These are phyloP conservation scores for Lathyrus sativus DNA, from an alignment of 306 rosid species.

Conservation along the genomic window DNA sequence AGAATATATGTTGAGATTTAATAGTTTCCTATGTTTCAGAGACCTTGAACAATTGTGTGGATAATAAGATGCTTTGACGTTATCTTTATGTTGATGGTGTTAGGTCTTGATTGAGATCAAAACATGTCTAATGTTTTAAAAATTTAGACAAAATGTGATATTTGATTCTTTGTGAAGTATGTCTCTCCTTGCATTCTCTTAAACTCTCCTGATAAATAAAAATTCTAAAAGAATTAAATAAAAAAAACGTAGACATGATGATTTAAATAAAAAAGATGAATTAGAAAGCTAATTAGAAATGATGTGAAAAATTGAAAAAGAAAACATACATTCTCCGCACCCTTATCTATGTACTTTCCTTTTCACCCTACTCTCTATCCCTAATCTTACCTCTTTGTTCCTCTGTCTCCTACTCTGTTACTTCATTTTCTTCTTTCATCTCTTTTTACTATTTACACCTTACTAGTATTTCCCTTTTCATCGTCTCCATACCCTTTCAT, in stretches of 20 bases:
- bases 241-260: background rate
- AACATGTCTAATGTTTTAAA: no score
- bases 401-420: constrained; percentile 51
- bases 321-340: background rate
- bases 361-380: constrained; percentile 14
- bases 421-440: constrained; percentile 48
- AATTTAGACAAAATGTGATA: no score
- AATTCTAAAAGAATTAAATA: no score
- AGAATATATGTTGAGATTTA: no score
- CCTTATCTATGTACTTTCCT: background rate
- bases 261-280: background rate
- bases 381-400: constrained; percentile 54
- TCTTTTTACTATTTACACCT: constrained; percentile 43
- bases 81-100: accelerated
- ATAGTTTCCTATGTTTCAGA: no score
- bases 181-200: no score
- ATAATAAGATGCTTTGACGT: no score
- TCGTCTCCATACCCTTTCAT: constrained; percentile 25
- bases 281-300: background rate
- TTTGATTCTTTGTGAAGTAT: no score
- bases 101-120: no score
- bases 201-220: no score
- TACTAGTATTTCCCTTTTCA: constrained; percentile 38
- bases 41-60: no score
- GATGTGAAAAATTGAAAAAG: background rate